Evolutionary conservation across 192 early-diverging fungal genomes (phyloP).

Genomic region (Rhizoclosmatium sp.): DNA sequence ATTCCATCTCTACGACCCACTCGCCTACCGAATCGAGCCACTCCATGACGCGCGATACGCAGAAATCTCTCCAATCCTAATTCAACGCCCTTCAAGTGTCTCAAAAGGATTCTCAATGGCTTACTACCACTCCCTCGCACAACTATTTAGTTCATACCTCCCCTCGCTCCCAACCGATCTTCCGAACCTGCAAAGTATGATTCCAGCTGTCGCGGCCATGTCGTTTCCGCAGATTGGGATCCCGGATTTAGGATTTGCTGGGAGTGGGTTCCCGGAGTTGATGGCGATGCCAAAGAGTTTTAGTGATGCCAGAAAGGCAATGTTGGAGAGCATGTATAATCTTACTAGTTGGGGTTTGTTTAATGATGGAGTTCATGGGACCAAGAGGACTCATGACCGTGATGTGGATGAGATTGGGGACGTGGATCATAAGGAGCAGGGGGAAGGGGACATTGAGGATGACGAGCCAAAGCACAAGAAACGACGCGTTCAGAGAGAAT

Average conservation of each 20-base stretch:
- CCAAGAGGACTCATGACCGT: constrained; percentile 14
- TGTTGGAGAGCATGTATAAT: constrained; percentile 23
- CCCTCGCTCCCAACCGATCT: constrained; percentile 32
- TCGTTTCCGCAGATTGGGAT: constrained; percentile 17
- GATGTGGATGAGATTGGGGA: constrained; percentile 39
- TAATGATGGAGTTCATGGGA: constrained; percentile 9
- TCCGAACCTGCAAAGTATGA: constrained; percentile 29
- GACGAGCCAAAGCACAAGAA: constrained; percentile 20
- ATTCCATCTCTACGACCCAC: constrained; percentile 59
- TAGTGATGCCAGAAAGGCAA: constrained; percentile 12
- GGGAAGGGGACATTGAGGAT: constrained; percentile 1
- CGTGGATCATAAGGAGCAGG: neutral
- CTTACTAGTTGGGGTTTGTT: constrained; percentile 8
- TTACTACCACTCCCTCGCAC: constrained; percentile 48
- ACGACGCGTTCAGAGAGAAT: neutral
- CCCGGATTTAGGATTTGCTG: constrained; percentile 3
- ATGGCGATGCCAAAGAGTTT: constrained; percentile 2
- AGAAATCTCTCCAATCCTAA: constrained; percentile 53
- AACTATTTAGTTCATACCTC: constrained; percentile 51
- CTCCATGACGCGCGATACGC: constrained; percentile 49
- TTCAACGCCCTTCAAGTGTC: constrained; percentile 48
- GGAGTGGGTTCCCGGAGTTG: neutral
- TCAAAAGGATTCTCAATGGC: constrained; percentile 38
- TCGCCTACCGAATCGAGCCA: constrained; percentile 59
- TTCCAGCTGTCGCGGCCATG: neutral